phyloP scores from a whole-genome alignment of 345 rosid species.

The Eucalyptus albens region DNA sequence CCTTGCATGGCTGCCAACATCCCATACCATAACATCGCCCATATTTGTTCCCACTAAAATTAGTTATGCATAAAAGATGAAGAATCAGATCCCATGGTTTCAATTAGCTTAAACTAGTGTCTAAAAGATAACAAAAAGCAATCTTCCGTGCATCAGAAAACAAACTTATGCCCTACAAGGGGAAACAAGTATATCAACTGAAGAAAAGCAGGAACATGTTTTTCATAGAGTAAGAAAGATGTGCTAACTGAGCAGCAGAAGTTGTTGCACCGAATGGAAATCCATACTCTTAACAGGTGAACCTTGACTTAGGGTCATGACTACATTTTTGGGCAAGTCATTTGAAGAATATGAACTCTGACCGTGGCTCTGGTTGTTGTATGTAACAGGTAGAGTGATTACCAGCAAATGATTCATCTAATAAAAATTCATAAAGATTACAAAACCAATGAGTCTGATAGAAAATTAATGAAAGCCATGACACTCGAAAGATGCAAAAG shows the following conservation, averaged over 20 bases:
- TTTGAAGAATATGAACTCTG: slow-evolving; percentile 65
- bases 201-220: not conserved
- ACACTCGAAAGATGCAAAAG: not conserved
- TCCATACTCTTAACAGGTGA: slow-evolving; percentile 83
- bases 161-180: not conserved
- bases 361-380: slow-evolving; percentile 53
- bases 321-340: slow-evolving; percentile 67
- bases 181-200: not conserved
- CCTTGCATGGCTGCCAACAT: slow-evolving; percentile 54
- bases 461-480: not conserved
- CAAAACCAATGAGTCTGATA: not conserved
- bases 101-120: not conserved
- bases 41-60: slow-evolving; percentile 74
- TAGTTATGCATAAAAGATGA: not conserved
- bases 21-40: slow-evolving; percentile 72
- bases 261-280: slow-evolving; percentile 75
- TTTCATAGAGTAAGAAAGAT: not conserved
- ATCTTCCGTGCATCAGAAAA: not conserved
- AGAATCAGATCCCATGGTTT: not conserved
- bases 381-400: slow-evolving; percentile 52
- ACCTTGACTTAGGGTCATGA: slow-evolving; percentile 49
- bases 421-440: not conserved
- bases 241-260: slow-evolving; percentile 57
- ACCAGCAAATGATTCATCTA: slow-evolving; percentile 65
- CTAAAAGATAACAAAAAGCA: not conserved